Evolutionary conservation across 352 stramenopile genomes (phyloP), one percentile per base, ranked within the genome.

Genomic region (Ophiocytium majus): DNA sequence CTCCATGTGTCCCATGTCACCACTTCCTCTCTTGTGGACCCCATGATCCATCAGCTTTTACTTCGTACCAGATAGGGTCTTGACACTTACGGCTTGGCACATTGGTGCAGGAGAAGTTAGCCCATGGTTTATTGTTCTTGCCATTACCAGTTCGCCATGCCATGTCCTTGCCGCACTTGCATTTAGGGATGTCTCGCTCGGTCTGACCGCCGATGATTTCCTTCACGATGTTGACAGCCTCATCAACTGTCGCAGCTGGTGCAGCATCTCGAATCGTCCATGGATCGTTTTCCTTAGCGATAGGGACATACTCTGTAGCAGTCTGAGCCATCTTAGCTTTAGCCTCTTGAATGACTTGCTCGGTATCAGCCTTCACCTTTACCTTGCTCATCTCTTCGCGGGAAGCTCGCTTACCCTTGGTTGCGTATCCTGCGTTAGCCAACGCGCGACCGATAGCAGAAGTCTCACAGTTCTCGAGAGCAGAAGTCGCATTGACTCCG

Each of bases 381-480:
- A 71, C 57, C 57, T 71, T 71, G 57, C 19, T 71, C 57, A 71
- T 71, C 57, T 71, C 57, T 71, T 71, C 57, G 23, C 57, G 57
- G 57, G 19, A 23, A 23, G 57, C 57, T 71, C 57, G 57, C 57
- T 71, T 71, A 28, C 57, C 57, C 57, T 71, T 71, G 23, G 57
- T 71, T 28, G 57, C 57, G 28, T 71, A 71, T 23, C 57, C 57
- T 23, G 57, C 57, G 28, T 71, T 71, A 71, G 57, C 57, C 57
- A 71, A 28, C 57, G 57, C 57, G 28, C 57, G 57, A 23, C 57
- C 57, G 28, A 71, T 71, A 23, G 57, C 57, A 71, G 19, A 23
- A 23, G 57, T 71, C 57, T 71, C 57, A 71, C 57, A 71, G 28
- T 71, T 71, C 57, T 71, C 57, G 19, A 71, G 57, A 71, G 57